Conservation (phyloP, 208 protist species). For the Porcisia hertigi region DNA sequence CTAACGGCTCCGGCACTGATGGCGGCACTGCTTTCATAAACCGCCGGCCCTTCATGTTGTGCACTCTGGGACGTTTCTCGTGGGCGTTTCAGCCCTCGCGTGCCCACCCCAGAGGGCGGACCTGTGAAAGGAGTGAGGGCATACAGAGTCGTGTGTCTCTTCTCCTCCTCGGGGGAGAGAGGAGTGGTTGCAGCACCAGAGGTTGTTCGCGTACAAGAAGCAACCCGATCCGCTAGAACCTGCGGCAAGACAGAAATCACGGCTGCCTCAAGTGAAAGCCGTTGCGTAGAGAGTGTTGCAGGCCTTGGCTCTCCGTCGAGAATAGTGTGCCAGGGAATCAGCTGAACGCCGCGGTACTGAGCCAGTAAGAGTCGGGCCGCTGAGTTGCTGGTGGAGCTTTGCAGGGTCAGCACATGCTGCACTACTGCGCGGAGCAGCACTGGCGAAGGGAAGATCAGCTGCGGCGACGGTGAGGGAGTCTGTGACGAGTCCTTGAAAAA, state of each 20-base stretch:
- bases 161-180: neutral
- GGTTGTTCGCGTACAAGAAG: neutral
- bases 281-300: neutral
- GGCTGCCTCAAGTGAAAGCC: neutral
- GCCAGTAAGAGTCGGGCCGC: constrained; percentile 14
- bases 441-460: constrained; percentile 14
- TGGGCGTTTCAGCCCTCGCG: neutral
- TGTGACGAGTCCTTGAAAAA: neutral
- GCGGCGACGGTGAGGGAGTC: neutral
- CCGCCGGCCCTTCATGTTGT: neutral
- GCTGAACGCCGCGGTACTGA: constrained; percentile 17
- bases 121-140: neutral
- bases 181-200: neutral
- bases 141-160: neutral
- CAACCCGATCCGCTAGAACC: constrained; percentile 16
- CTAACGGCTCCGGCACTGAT: neutral
- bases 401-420: constrained; percentile 29
- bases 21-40: neutral
- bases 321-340: constrained; percentile 10
- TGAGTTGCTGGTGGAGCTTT: constrained; percentile 14
- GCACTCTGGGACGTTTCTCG: neutral
- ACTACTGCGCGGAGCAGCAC: constrained; percentile 24
- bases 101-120: neutral
- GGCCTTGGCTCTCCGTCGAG: neutral
- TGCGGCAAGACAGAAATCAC: constrained; percentile 26